Percentiles rank a stretch among this genome's conserved stretches.
phyloP scores from a whole-genome alignment of 371 early-diverging fungal genomes.

The Saksenaea oblongispora region DNA sequence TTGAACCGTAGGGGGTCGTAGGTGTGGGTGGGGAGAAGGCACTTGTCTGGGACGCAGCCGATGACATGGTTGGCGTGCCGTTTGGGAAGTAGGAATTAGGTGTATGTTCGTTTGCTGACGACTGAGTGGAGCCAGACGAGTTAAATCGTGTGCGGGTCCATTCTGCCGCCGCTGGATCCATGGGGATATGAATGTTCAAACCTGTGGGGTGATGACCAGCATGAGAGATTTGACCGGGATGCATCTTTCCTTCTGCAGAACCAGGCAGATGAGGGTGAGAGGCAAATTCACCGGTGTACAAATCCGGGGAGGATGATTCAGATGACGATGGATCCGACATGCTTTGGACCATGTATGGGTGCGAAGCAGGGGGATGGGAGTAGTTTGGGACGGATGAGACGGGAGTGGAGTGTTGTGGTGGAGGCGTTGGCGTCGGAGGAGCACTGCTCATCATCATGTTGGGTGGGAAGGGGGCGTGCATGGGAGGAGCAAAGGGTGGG shows the following conservation, averaged over 20 bases:
- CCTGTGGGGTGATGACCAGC: not conserved
- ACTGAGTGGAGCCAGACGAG: conserved; percentile 12
- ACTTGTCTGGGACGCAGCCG: conserved; percentile 18
- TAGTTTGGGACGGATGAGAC: conserved; percentile 11
- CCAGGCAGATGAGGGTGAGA: conserved; percentile 9
- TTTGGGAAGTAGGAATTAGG: conserved; percentile 13
- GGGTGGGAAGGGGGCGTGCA: conserved; percentile 12
- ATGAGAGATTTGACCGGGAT: conserved; percentile 1
- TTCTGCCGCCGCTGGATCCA: conserved; percentile 16
- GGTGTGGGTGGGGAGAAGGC: conserved; percentile 25
- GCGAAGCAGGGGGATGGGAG: conserved; percentile 1
- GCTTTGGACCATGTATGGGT: conserved; percentile 21
- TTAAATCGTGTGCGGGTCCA: conserved; percentile 19
- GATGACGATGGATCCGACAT: conserved; percentile 26
- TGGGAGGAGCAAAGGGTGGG: conserved; percentile 6
- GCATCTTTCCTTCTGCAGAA: conserved; percentile 4
- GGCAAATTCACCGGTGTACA: conserved; percentile 23
- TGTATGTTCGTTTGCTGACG: conserved; percentile 2
- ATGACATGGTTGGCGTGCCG: conserved; percentile 18
- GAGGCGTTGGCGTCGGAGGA: conserved; percentile 17
- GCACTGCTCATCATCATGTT: conserved; percentile 22
- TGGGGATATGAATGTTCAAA: conserved; percentile 11
- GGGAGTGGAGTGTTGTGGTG: conserved; percentile 17
- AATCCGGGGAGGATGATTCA: conserved; percentile 25
- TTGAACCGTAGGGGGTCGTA: conserved; percentile 20